Base-by-base conservation (phyloP, 2,329 filamentous ascomycete species). In the Fusarium gaditjirri region DNA sequence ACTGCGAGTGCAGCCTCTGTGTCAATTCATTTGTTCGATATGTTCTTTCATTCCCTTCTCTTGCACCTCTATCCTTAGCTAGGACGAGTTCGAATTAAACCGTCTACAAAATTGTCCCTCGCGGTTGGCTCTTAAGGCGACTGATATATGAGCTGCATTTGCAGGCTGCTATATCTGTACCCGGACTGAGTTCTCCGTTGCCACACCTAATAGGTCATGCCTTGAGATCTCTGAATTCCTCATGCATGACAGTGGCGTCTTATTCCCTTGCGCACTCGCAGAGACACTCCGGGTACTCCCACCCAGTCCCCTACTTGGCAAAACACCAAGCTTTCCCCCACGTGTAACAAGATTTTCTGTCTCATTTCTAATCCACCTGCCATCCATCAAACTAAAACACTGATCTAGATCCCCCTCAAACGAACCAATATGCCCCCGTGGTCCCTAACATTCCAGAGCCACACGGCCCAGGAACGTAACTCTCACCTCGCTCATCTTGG, bases 401-500 rank as follows among this genome's bases (percentile, higher is more conserved):
- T 19, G 33, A 35, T 59, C 49, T 17, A 55, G 52, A 31, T 56
- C 14, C n/a, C 9, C 8, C 4, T n/a, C n/a, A 31, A 17, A 5
- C 8, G n/a, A n/a, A 6, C 14, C 16, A 41, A 4, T 2, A 8
- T 6, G 11, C 23, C 8, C 11, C 17, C 42, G 42, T 29, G 27
- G 21, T 44, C 27, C 23, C 6, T 0, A 27, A 41, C 64, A 66
- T 66, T 66, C 64, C 53, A 66, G 23, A 36, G 13, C 21, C 5
- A 13, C 3, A 41, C 2, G 8, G n/a, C 39, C 39, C 23, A 29
- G 41, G 27, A 46, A 49, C 39, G 8, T 16, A 25, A 29, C 16
- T n/a, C 23, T 14, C 10, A 13, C 21, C 29, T 49, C 29, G 21
- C 8, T 19, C 29, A 49, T 44, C 33, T 31, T 33, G 38, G 16